phyloP scores from a whole-genome alignment of 345 rosid genomes.

The Litchi chinensis region DNA sequence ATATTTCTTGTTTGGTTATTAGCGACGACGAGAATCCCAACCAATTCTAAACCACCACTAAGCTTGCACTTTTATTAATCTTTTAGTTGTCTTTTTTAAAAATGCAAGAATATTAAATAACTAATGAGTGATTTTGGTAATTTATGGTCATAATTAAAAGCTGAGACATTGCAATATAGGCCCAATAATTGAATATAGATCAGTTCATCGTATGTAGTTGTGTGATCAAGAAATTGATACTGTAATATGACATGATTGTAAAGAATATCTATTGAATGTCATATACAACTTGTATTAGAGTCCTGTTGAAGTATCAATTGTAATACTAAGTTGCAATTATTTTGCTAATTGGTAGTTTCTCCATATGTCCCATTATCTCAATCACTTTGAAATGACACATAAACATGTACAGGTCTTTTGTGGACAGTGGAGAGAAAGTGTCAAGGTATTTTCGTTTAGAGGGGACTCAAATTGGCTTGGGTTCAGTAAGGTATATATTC shows the following conservation, averaged over 20 bases:
- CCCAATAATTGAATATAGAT: background rate
- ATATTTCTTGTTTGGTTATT: background rate
- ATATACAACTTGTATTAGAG: background rate
- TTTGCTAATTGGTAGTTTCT: slow-evolving; percentile 2
- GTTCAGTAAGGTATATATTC: slow-evolving; percentile 53
- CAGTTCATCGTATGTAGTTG: background rate
- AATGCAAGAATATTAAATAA: background rate
- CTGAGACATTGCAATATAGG: background rate
- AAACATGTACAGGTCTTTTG: slow-evolving; percentile 54
- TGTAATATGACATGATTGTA: background rate
- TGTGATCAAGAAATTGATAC: background rate
- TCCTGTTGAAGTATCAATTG: background rate
- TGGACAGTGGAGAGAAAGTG: slow-evolving; percentile 50
- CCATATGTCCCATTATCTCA: background rate
- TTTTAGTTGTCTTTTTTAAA: background rate
- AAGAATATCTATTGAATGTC: background rate
- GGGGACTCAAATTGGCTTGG: slow-evolving; percentile 86
- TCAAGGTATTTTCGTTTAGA: slow-evolving; percentile 55
- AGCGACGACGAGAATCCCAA: background rate
- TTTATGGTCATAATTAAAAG: background rate
- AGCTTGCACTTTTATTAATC: background rate
- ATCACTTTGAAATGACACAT: background rate
- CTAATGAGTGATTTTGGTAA: background rate
- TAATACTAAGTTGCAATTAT: background rate
- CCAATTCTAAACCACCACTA: background rate